Conservation (phyloP, 202 grass and related monocot genomes). For the Bolboschoenoplectus hybrid region DNA sequence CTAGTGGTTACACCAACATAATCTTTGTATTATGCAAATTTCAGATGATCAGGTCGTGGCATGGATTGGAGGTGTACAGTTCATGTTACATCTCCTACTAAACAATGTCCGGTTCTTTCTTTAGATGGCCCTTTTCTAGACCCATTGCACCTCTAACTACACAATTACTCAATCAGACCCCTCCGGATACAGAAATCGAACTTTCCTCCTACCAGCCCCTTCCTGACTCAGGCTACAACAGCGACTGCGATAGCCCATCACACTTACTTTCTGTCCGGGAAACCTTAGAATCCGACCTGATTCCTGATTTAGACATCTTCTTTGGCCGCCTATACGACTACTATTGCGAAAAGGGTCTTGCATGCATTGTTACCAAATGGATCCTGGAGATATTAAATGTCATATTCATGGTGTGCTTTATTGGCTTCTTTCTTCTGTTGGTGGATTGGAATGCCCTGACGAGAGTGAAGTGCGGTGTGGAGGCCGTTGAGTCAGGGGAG, state of each 20-base stretch:
- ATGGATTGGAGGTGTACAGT: constrained; percentile 44
- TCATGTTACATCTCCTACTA: constrained; percentile 33
- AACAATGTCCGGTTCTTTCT: constrained; percentile 49
- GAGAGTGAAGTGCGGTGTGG: constrained; percentile 80
- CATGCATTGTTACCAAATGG: constrained; percentile 92
- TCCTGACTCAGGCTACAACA: constrained; percentile 58
- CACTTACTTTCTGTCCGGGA: constrained; percentile 71
- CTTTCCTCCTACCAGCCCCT: constrained; percentile 72
- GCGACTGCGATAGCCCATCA: constrained; percentile 70
- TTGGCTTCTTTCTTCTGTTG: constrained; percentile 89
- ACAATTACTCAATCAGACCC: constrained; percentile 59
- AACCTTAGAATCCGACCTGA: constrained; percentile 57
- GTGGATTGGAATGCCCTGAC: constrained; percentile 85
- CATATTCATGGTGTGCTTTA: constrained; percentile 92
- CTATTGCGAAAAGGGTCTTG: constrained; percentile 87
- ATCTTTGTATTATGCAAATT: constrained; percentile 29
- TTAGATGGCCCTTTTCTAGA: constrained; percentile 55
- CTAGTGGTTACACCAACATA: background rate
- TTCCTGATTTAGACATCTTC: constrained; percentile 89
- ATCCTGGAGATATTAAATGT: constrained; percentile 82
- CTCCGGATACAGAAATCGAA: constrained; percentile 79
- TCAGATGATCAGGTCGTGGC: constrained; percentile 49
- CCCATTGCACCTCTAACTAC: constrained; percentile 55
- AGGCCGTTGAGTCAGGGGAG: constrained; percentile 83
- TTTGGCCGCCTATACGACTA: constrained; percentile 90